Evolutionary conservation across 257 asterid species (phyloP).

Genomic region (Rubia yunnanensis): DNA sequence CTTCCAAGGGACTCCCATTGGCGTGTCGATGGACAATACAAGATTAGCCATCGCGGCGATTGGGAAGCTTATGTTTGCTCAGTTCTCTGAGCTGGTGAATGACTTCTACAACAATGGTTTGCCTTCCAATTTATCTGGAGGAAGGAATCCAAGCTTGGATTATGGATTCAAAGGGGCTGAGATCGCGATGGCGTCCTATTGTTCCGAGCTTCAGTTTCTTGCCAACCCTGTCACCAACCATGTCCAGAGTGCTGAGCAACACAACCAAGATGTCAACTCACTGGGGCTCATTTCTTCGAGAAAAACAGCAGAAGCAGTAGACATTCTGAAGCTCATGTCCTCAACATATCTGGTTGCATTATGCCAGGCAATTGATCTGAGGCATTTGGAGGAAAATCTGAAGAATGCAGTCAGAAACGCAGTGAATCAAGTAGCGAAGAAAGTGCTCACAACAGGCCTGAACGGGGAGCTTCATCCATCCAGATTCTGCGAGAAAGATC

Average conservation of each 20-base stretch:
- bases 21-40: slow-evolving; percentile 28
- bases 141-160: slow-evolving; percentile 25
- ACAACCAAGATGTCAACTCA: slow-evolving; percentile 28
- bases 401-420: slow-evolving; percentile 15
- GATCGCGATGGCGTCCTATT: slow-evolving; percentile 24
- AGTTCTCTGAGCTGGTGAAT: slow-evolving; percentile 24
- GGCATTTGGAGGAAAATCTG: slow-evolving; percentile 27
- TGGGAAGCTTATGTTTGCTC: slow-evolving; percentile 28
- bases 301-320: slow-evolving; percentile 23
- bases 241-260: slow-evolving; percentile 28
- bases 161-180: slow-evolving; percentile 25
- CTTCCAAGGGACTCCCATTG: slow-evolving; percentile 27
- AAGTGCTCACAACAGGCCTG: slow-evolving; percentile 5
- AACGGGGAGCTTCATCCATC: slow-evolving; percentile 23
- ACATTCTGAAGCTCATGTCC: slow-evolving; percentile 20
- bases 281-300: slow-evolving; percentile 22
- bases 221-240: slow-evolving; percentile 27
- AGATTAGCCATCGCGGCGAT: slow-evolving; percentile 19
- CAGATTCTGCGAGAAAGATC: slow-evolving; percentile 20
- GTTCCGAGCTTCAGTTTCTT: slow-evolving; percentile 22
- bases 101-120: slow-evolving; percentile 23
- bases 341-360: slow-evolving; percentile 22
- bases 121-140: slow-evolving; percentile 20
- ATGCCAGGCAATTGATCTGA: slow-evolving; percentile 26
- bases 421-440: slow-evolving; percentile 23